Conservation (phyloP, 2,329 filamentous ascomycete genomes). For the Cordyceps cateniannulata region DNA sequence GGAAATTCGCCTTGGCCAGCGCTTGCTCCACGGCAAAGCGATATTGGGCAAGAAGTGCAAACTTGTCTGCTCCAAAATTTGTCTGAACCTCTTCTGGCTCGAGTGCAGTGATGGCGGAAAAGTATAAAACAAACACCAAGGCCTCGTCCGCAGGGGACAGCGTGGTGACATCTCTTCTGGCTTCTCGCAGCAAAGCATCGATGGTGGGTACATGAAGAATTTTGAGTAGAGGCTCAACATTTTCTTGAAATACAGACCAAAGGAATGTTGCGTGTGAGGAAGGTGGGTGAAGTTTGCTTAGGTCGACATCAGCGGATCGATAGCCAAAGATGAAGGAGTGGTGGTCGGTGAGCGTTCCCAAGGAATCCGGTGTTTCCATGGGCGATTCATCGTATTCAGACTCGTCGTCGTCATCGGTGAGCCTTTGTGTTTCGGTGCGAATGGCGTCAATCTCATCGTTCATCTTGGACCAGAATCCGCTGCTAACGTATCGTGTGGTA, state of each 20-base stretch:
- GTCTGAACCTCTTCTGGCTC: conserved; percentile 46
- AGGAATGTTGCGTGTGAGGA: conserved; percentile 59
- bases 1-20: conserved; percentile 50
- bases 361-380: conserved; percentile 30
- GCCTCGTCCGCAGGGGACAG: conserved; percentile 53
- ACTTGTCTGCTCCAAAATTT: conserved; percentile 38
- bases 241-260: conserved; percentile 66
- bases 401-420: conserved; percentile 39
- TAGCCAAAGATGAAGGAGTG: conserved; percentile 70
- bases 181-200: conserved; percentile 53
- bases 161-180: conserved; percentile 51
- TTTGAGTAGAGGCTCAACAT: conserved; percentile 67
- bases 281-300: conserved; percentile 57
- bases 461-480: conserved; percentile 68
- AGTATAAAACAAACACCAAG: conserved; percentile 58
- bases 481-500: conserved; percentile 67
- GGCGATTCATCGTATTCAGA: conserved; percentile 58
- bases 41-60: conserved; percentile 39
- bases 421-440: conserved; percentile 41
- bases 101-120: conserved; percentile 50
- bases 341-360: conserved; percentile 41
- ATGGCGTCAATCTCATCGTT: conserved; percentile 56
- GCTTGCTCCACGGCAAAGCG: conserved; percentile 51
- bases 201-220: conserved; percentile 64
- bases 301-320: conserved; percentile 61